Base-by-base conservation (phyloP, 148 eudicot genomes). In the Nyssa sinensis region DNA sequence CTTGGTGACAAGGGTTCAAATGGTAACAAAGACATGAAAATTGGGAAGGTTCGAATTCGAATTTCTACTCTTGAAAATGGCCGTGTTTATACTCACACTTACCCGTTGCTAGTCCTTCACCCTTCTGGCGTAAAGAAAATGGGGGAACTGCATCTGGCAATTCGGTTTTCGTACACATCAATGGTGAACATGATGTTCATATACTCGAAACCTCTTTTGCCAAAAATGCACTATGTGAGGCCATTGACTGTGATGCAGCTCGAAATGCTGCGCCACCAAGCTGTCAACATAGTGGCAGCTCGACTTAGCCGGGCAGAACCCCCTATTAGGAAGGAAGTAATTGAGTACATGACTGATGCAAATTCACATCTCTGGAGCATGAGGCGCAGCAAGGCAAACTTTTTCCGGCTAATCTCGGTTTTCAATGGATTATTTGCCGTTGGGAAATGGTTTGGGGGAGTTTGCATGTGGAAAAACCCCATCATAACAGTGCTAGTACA, bases 341-440 rank as follows among this genome's bases (percentile, higher is more conserved):
- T 93, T 3, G 94, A 87, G 60, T 93, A 88, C 81, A 91, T 93
- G 96, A 77, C 88, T 35, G 98, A 93, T 74, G 86, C 85, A 5
- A 87, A 93, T 72, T 78, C 96, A 0, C 98, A 93, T 74, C 83
- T 89, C 41, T 93, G 96, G 96, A 89, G 96, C 82, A 89, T 93
- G 91, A 89, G 98, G 78, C 71, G 92, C 14, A 93, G 98, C 79
- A 93, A 91, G 83, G 96, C 98, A 7, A 89, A 91, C 72, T 91
- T 91, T 61, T 91, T 83, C 81, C 66, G 98, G 7, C 80, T 93
- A 23, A 66, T 87, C 59, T 67, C 86, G 1, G 82, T 93, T 39
- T 78, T 91, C 29, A 88, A 82, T 35, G 91, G 96, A 8, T 61
- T 87, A 29, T 47, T 89, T 11, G 80, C 92, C 0, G 80, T 88